Conservation (phyloP, 306 rosid species). For the Cicer yamashitae region DNA sequence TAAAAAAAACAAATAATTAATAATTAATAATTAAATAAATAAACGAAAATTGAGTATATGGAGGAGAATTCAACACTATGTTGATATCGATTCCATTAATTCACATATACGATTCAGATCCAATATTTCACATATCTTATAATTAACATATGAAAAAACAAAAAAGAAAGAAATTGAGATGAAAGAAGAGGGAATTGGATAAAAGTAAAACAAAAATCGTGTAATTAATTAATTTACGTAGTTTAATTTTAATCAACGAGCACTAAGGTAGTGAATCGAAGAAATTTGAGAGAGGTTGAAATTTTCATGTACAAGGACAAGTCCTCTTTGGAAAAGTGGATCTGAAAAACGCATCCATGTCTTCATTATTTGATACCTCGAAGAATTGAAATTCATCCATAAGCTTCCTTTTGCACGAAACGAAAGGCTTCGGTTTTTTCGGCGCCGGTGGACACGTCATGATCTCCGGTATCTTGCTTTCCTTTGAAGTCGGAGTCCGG, state of each 20-base stretch:
- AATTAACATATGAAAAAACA: conserved; percentile 36
- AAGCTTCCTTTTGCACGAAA: conserved; percentile 49
- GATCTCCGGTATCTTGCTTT: conserved; percentile 49
- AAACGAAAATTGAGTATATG: not conserved
- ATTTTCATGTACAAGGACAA: conserved; percentile 49
- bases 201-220: conserved; percentile 34
- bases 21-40: not conserved
- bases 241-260: conserved; percentile 22
- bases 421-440: conserved; percentile 38
- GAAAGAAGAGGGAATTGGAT: conserved; percentile 34
- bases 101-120: conserved; percentile 44
- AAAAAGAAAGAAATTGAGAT: conserved; percentile 15
- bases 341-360: conserved; percentile 54
- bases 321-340: conserved; percentile 52
- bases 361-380: conserved; percentile 40
- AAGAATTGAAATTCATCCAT: conserved; percentile 43
- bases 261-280: conserved; percentile 6
- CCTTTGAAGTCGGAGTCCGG: conserved; percentile 53
- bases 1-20: not conserved
- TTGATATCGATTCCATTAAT: conserved; percentile 42
- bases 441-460: conserved; percentile 55
- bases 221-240: conserved; percentile 48
- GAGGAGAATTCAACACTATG: conserved; percentile 39
- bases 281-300: conserved; percentile 17
- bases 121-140: conserved; percentile 52